Evolutionary conservation across 2,329 filamentous ascomycete species (phyloP), one percentile per base, ranked within the genome.

Genomic region (Delphinella strobiligena): DNA sequence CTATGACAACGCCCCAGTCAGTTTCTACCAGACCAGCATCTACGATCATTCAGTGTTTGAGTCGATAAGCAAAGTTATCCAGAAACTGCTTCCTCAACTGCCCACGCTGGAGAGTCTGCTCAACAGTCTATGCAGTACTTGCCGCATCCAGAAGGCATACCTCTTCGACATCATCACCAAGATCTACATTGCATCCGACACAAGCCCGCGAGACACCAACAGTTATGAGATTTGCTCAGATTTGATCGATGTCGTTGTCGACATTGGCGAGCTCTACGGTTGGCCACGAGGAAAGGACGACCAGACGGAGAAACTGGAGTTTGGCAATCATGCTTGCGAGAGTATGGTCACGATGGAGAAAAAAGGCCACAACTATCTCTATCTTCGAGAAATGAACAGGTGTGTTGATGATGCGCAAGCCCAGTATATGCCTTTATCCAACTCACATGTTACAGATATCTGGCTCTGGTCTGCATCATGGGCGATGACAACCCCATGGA

Each of bases 1-100:
- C 10, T 85, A 93, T 56, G 89, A 94, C 56, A 93, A 94, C 55
- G 85, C 87, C 1, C 85, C 86, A 1, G 84, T 98, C 47, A 88
- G 82, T 43, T 98, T 94, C 63, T 89, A 98, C 59, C 78, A 94
- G 42, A 98, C 91, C 11, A 93, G 83, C 56, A 98, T 98, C 59
- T 98, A 96, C 69, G 91, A 98, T 60, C 89, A 95, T 63, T 93
- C 83, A 53, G 94, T 94, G 55, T 98, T 96, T 58, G 91, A 98
- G 62, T 91, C 91, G 36, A 95, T 98, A 59, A 89, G 82, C 66
- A 95, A 95, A 61, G 89, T 98, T 47, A 94, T 98, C 47, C 91
- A 98, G 62, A 95, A 95, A 61, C 74, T 98, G 19, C 89, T 98
- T 37, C 89, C 91, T 1, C 84, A 93, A 46, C 74, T 98, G 5